These are phyloP conservation scores for Quercus suber DNA, from an alignment of 306 rosid species.

Conservation along the genomic window DNA sequence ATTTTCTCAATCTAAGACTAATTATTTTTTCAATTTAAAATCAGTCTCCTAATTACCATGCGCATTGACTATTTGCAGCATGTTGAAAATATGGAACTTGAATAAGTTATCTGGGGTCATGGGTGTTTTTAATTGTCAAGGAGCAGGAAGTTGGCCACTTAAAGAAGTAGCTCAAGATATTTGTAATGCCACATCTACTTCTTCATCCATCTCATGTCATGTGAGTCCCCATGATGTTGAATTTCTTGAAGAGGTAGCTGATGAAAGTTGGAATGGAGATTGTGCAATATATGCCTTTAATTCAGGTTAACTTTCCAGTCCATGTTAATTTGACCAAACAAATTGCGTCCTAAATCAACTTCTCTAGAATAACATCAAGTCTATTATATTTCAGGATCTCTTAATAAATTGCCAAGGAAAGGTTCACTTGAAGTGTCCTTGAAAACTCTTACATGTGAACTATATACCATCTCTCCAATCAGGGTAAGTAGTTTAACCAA, in stretches of 20 bases:
- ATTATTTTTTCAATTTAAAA: neutral
- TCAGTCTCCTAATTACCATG: neutral
- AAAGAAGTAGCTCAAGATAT: conserved; percentile 26
- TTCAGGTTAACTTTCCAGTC: conserved; percentile 41
- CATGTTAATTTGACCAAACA: neutral
- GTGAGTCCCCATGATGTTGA: conserved; percentile 55
- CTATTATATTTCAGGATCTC: conserved; percentile 41
- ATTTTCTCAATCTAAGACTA: neutral
- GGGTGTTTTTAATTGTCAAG: conserved; percentile 75
- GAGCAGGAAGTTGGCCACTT: conserved; percentile 67
- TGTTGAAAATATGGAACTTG: conserved; percentile 73
- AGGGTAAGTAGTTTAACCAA: conserved; percentile 28
- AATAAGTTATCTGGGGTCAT: conserved; percentile 55
- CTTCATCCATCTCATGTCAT: conserved; percentile 35
- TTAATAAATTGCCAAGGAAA: conserved; percentile 38
- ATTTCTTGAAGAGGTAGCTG: conserved; percentile 57
- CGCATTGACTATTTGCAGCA: conserved; percentile 27
- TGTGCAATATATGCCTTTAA: conserved; percentile 51
- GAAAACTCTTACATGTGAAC: conserved; percentile 54
- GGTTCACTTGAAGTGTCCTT: conserved; percentile 49
- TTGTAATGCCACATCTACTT: neutral
- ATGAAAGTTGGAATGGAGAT: conserved; percentile 67
- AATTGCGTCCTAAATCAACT: conserved; percentile 9
- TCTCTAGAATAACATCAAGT: neutral
- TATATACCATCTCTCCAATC: conserved; percentile 61